Evolutionary conservation across 1,284 basidiomycete genomes (phyloP), one percentile per base, ranked within the genome.

Genomic region (Butyriboletus appendiculatus): DNA sequence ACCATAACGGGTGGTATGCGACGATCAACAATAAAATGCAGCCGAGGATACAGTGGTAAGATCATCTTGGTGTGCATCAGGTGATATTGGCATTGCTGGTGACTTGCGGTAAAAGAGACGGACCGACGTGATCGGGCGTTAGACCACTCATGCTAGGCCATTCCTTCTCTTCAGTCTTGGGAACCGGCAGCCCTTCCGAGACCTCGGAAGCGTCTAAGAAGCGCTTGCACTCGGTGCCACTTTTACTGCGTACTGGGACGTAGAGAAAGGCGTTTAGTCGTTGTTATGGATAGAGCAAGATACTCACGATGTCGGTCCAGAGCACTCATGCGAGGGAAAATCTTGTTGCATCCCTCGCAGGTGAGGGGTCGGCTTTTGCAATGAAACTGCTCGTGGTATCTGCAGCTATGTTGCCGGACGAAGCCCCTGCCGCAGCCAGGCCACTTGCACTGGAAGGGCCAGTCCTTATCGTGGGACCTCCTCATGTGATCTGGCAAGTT

Each of bases 381-480:
- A 65, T 92, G 90, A 41, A 92, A 75, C 59, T 89, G 84, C 66
- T 92, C 88, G 61, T 93, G 90, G 4, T 90, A 79, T 66, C 90
- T 92, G 72, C 88, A 92, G 66, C 92, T 90, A 62, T 92, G 89
- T 68, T 91, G 88, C 53, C 89, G 71, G n/a, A 90, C 88, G 58
- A 93, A 93, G 35, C 88, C 86, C 73, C 91, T 92, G 46, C 82
- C 85, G 63, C 90, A 93, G 18, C 88, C 90, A 0, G 90, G 89
- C 88, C 89, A 92, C 65, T 88, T 86, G 75, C 90, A 93, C 64
- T 84, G 81, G 76, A 88, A 93, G 26, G 90, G 90, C 59, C 90
- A 85, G 70, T 92, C 90, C 66, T 90, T 87, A 47, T 86, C 88
- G 61, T 93, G 90, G n/a, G 86, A 89, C 35, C 88, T 85, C 62